Evolutionary conservation across 805 yeast genomes (phyloP).

Genomic region (Yarrowia sp.): DNA sequence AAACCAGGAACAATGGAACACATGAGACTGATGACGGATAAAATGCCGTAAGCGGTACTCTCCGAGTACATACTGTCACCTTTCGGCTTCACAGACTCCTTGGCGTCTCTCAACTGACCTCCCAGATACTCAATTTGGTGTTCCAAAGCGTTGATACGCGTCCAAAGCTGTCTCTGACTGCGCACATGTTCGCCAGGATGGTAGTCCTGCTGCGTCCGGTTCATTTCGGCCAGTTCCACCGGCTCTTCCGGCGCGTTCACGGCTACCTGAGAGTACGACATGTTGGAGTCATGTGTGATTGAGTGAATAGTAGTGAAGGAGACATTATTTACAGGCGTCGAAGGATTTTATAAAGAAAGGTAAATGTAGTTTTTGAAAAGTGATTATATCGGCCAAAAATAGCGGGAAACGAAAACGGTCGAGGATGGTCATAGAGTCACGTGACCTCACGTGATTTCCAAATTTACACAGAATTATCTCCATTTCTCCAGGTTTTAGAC

Average conservation of each 20-base stretch:
- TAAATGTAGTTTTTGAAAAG: too few relatives aligned
- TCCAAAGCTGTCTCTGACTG: not conserved
- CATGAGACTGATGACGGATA: slow-evolving; percentile 7
- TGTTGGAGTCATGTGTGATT: not conserved
- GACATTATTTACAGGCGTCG: not conserved
- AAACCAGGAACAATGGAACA: not conserved
- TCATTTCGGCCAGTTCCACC: not conserved
- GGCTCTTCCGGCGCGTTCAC: not conserved
- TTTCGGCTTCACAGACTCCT: not conserved
- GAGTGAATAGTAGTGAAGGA: not conserved
- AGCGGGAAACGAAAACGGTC: too few relatives aligned
- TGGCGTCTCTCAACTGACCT: not conserved
- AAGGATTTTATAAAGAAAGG: too few relatives aligned
- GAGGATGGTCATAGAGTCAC: too few relatives aligned
- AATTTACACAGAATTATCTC: too few relatives aligned
- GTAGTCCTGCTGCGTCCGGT: not conserved
- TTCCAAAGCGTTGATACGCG: slow-evolving; percentile 4
- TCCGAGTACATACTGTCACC: not conserved
- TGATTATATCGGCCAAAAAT: too few relatives aligned
- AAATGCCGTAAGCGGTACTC: slow-evolving; percentile 2
- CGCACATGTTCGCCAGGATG: not conserved
- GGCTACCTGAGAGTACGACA: slow-evolving; percentile 2
- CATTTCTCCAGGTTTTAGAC: too few relatives aligned
- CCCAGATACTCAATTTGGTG: slow-evolving; percentile 3
- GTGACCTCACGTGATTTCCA: too few relatives aligned